Conservation (phyloP, 2,329 filamentous ascomycete species). For the Helicocarpus griseus region DNA sequence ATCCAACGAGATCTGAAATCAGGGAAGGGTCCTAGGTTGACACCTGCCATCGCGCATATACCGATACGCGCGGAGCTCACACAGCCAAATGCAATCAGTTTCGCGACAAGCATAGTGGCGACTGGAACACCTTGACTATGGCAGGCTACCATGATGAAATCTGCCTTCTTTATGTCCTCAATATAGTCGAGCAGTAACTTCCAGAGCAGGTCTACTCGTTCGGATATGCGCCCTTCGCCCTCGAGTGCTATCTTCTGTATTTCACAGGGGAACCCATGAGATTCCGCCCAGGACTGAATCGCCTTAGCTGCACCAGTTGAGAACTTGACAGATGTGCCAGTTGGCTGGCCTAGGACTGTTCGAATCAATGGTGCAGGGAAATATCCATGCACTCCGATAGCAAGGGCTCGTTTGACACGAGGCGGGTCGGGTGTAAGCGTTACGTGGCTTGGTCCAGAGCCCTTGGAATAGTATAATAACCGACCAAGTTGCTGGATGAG, state of each 20-base stretch:
- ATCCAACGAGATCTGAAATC: slow-evolving; percentile 86
- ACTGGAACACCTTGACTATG: slow-evolving; percentile 96
- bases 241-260: slow-evolving; percentile 93
- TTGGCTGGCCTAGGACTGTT: slow-evolving; percentile 88
- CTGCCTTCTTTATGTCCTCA: slow-evolving; percentile 74
- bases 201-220: slow-evolving; percentile 88
- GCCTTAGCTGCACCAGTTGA: slow-evolving; percentile 76
- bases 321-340: slow-evolving; percentile 88
- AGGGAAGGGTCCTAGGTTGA: slow-evolving; percentile 84
- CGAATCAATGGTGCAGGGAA: slow-evolving; percentile 81
- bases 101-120: slow-evolving; percentile 81
- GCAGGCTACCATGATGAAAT: slow-evolving; percentile 84
- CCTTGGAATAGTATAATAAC: slow-evolving; percentile 44
- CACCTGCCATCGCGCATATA: slow-evolving; percentile 81
- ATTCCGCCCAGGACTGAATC: slow-evolving; percentile 72
- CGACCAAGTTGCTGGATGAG: slow-evolving; percentile 50
- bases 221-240: slow-evolving; percentile 83
- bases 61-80: slow-evolving; percentile 68
- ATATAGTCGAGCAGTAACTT: slow-evolving; percentile 92
- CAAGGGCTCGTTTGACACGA: slow-evolving; percentile 73
- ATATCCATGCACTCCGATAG: slow-evolving; percentile 89
- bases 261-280: slow-evolving; percentile 63
- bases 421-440: slow-evolving; percentile 58
- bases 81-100: slow-evolving; percentile 82
- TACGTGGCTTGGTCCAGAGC: slow-evolving; percentile 56